Evolutionary conservation across 129 eudicot genomes (phyloP), one percentile per base, ranked within the genome.

Genomic region (Ambrosia trifida): DNA sequence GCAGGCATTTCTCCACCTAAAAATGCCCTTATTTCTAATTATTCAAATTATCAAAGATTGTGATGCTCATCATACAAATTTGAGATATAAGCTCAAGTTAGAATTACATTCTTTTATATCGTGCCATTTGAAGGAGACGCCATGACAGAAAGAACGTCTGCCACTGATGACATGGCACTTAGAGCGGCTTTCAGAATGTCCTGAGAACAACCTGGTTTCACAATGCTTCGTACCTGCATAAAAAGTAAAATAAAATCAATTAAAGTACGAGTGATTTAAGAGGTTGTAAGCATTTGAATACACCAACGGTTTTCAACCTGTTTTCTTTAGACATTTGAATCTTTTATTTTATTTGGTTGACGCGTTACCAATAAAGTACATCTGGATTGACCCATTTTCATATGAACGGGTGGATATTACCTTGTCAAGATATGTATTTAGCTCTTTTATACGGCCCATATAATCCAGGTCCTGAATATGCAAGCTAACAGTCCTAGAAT

Each of bases 141-240:
- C 95, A 93, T 89, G 31, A 87, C 85, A 0, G 95, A 87, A 19
- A 89, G 92, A 63, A 87, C 84, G 46, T 87, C 88, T 0, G 91
- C 87, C 50, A 89, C 88, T 2, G 98, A 85, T 16, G 98, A 64
- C 98, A 93, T 87, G 61, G 92, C 87, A 54, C 92, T 85, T 80
- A 93, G 49, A 64, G 98, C 98, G 2, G 89, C 96, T 83, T 79
- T 89, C 70, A 93, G 63, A 61, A 93, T 87, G 70, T 93, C 96
- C 64, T 89, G 95, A 31, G 98, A 89, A 77, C 98, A 93, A 24
- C 98, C 98, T 3, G 98, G 98, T 77, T 89, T 93, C 76, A 89
- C 96, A 36, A 93, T 89, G 12, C 87, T 73, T 50, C 90, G 83
- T 69, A 93, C 98, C 98, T 92, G 77, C 32, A 78, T 0, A 73